Percentiles rank a stretch among this genome's conserved stretches.
phyloP scores from a whole-genome alignment of 2,329 filamentous ascomycete species.

The Dactylellina sp. region DNA sequence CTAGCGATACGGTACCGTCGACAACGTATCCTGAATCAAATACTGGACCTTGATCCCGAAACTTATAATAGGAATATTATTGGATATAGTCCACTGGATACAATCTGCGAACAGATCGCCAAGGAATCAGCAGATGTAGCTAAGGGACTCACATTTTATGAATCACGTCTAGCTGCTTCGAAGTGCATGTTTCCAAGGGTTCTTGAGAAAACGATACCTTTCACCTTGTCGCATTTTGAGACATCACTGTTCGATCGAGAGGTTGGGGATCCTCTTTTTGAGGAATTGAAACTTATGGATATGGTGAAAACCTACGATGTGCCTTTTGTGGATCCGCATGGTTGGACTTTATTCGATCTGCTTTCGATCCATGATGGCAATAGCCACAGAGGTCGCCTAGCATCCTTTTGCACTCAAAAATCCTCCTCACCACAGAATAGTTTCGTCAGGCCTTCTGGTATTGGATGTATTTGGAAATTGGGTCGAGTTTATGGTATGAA shows the following conservation, averaged over 20 bases:
- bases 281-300: neutral
- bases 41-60: neutral
- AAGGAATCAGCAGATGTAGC: neutral
- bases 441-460: constrained; percentile 1
- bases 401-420: neutral
- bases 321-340: constrained; percentile 17
- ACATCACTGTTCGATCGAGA: constrained; percentile 1
- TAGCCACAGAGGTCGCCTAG: no score
- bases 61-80: no score
- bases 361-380: neutral
- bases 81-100: constrained; percentile 23
- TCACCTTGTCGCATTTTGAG: constrained; percentile 22
- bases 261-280: neutral
- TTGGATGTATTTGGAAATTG: neutral
- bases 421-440: neutral
- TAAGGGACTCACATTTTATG: neutral
- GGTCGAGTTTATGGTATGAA: neutral
- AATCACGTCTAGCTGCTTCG: neutral
- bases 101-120: constrained; percentile 4
- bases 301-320: constrained; percentile 2
- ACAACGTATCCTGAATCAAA: constrained; percentile 1
- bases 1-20: constrained; percentile 14
- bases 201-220: neutral
- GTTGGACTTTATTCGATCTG: constrained; percentile 18
- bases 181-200: constrained; percentile 3